phyloP scores from a whole-genome alignment of 345 rosid species.

The Clarkia xantiana region DNA sequence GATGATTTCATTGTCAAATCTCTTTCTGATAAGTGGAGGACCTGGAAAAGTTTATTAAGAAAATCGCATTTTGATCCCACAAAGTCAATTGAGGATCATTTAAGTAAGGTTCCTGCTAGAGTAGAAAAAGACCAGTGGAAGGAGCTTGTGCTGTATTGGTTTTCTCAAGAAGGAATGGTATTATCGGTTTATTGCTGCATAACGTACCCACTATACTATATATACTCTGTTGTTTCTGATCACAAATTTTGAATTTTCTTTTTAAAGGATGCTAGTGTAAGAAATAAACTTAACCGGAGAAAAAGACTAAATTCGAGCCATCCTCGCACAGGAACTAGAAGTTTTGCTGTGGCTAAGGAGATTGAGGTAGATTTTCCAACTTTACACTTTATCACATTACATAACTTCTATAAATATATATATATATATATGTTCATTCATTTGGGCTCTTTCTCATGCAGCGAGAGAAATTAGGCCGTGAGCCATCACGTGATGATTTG shows the following conservation, averaged over 20 bases:
- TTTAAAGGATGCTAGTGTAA: neutral
- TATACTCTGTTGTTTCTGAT: neutral
- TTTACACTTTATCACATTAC: neutral
- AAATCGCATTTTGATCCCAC: neutral
- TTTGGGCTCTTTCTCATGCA: neutral
- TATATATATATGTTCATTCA: too few relatives aligned
- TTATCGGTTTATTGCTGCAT: neutral
- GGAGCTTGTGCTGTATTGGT: conserved; percentile 2
- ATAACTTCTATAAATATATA: neutral
- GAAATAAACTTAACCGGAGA: conserved; percentile 3
- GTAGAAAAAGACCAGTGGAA: conserved; percentile 6
- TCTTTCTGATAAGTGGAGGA: conserved; percentile 2
- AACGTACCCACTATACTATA: too few relatives aligned
- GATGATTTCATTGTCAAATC: neutral
- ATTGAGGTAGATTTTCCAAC: neutral
- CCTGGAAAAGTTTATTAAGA: conserved; percentile 1
- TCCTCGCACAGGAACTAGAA: conserved; percentile 3
- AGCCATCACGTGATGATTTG: conserved; percentile 3
- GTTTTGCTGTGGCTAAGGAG: conserved; percentile 4
- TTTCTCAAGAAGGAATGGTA: conserved; percentile 1
- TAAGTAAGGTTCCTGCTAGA: conserved; percentile 1
- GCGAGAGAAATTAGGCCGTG: conserved; percentile 3
- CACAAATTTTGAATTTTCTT: too few relatives aligned
- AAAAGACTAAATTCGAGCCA: neutral
- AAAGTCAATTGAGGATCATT: neutral